Conservation (phyloP, 768 basidiomycete genomes). For the Trametes cingulata region DNA sequence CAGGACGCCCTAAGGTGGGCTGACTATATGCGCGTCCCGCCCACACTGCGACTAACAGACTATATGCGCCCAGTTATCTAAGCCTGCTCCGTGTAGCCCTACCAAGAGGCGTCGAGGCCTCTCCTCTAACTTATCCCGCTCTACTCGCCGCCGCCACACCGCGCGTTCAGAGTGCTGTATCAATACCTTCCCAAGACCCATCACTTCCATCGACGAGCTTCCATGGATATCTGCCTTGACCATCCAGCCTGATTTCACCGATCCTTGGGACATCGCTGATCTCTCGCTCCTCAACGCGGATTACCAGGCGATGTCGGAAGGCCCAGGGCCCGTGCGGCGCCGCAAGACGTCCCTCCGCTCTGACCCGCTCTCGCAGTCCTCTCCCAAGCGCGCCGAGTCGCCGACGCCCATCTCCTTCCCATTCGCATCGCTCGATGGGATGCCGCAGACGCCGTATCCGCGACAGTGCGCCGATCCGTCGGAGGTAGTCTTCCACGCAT, state of each 20-base stretch:
- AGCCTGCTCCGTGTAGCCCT: slow-evolving; percentile 40
- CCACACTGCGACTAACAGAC: slow-evolving; percentile 5
- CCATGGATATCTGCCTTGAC: slow-evolving; percentile 70
- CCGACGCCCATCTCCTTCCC: slow-evolving; percentile 5
- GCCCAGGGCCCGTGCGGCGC: slow-evolving; percentile 58
- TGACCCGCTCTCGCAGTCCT: slow-evolving; percentile 41
- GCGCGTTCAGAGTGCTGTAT: slow-evolving; percentile 43
- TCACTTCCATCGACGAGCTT: slow-evolving; percentile 56
- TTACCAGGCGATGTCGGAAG: slow-evolving; percentile 1
- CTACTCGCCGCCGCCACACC: slow-evolving; percentile 44
- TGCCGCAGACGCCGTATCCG: slow-evolving; percentile 22
- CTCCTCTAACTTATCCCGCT: slow-evolving; percentile 38
- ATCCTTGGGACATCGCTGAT: slow-evolving; percentile 61
- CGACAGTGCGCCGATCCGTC: slow-evolving; percentile 13
- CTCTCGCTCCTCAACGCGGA: slow-evolving; percentile 53
- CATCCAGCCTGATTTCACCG: slow-evolving; percentile 40
- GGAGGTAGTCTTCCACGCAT: slow-evolving; percentile 22
- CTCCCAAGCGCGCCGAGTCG: background rate
- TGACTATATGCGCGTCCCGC: slow-evolving; percentile 16
- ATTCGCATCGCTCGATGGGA: slow-evolving; percentile 5
- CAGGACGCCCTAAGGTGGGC: slow-evolving; percentile 18
- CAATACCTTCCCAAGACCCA: slow-evolving; percentile 34
- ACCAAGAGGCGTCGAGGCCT: slow-evolving; percentile 39
- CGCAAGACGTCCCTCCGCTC: slow-evolving; percentile 55
- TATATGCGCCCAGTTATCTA: slow-evolving; percentile 36